phyloP scores from a whole-genome alignment of 2,329 filamentous ascomycete species.

The Fusarium circinatum region DNA sequence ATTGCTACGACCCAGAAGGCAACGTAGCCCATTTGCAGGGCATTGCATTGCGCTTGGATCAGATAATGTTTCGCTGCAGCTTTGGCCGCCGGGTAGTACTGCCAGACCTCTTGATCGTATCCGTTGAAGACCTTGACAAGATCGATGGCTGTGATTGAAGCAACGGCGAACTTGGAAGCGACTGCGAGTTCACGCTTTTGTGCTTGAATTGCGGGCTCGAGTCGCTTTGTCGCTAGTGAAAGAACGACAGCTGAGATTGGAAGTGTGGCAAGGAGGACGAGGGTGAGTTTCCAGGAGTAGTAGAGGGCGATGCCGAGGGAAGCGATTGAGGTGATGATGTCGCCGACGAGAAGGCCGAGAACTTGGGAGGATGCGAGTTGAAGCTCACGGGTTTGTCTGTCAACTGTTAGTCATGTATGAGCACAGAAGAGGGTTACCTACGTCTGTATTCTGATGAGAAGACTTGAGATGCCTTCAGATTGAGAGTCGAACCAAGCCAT shows the following conservation, averaged over 20 bases:
- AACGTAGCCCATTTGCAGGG: slow-evolving; percentile 77
- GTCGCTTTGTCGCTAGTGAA: slow-evolving; percentile 65
- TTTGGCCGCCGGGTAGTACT: slow-evolving; percentile 69
- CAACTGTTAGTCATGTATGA: background rate
- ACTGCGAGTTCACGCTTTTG: slow-evolving; percentile 75
- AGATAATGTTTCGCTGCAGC: slow-evolving; percentile 71
- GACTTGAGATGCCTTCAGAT: slow-evolving; percentile 75
- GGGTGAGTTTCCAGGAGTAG: slow-evolving; percentile 84
- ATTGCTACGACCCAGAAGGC: slow-evolving; percentile 80
- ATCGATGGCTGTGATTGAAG: slow-evolving; percentile 79
- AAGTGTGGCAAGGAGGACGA: slow-evolving; percentile 79
- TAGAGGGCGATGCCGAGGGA: slow-evolving; percentile 79
- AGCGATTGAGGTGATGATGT: slow-evolving; percentile 70
- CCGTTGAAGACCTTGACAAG: slow-evolving; percentile 89
- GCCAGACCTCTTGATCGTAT: slow-evolving; percentile 72
- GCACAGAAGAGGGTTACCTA: slow-evolving; percentile 53
- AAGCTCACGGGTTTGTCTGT: slow-evolving; percentile 84
- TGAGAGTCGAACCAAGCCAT: slow-evolving; percentile 85
- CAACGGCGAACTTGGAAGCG: slow-evolving; percentile 77
- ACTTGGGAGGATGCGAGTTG: slow-evolving; percentile 84
- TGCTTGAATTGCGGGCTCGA: slow-evolving; percentile 72
- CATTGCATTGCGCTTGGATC: slow-evolving; percentile 73
- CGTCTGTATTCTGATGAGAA: slow-evolving; percentile 79
- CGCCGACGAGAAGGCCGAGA: slow-evolving; percentile 75
- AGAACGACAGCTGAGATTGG: slow-evolving; percentile 74